Conservation (phyloP, 345 rosid genomes). For the Pseudoturritis turrita region DNA sequence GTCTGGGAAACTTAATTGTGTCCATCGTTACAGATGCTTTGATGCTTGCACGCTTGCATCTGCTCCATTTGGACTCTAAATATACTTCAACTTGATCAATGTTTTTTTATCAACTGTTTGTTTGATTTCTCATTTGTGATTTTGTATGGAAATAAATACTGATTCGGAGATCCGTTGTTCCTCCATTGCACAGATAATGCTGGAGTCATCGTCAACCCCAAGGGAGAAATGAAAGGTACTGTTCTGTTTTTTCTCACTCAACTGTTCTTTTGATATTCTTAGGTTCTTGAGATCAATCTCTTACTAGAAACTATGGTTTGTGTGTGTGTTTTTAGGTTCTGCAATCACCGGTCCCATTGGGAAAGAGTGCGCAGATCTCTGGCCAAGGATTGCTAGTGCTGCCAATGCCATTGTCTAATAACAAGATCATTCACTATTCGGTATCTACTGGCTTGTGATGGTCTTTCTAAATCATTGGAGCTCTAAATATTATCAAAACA, state of each 20-base stretch:
- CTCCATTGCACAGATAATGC: slow-evolving; percentile 67
- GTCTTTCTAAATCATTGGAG: neutral
- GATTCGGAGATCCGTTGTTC: neutral
- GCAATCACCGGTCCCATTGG: slow-evolving; percentile 96
- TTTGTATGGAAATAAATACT: neutral
- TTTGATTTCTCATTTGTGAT: neutral
- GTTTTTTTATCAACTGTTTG: neutral
- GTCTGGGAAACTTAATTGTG: slow-evolving; percentile 50
- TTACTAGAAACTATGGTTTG: neutral
- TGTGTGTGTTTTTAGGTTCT: slow-evolving; percentile 49
- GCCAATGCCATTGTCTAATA: slow-evolving; percentile 54
- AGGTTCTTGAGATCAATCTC: neutral
- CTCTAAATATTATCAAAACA: neutral
- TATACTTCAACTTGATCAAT: neutral
- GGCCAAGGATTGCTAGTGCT: slow-evolving; percentile 90
- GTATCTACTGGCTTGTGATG: neutral
- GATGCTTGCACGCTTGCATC: slow-evolving; percentile 36
- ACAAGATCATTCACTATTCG: neutral
- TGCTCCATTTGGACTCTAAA: slow-evolving; percentile 77
- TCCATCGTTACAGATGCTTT: slow-evolving; percentile 60
- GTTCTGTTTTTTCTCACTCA: neutral
- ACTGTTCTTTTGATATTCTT: neutral
- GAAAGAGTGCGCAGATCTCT: slow-evolving; percentile 89
- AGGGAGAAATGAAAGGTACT: slow-evolving; percentile 93
- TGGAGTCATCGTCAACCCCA: slow-evolving; percentile 92